Evolutionary conservation across 2,329 filamentous ascomycete species (phyloP).

Genomic region (Cordyceps sp.): DNA sequence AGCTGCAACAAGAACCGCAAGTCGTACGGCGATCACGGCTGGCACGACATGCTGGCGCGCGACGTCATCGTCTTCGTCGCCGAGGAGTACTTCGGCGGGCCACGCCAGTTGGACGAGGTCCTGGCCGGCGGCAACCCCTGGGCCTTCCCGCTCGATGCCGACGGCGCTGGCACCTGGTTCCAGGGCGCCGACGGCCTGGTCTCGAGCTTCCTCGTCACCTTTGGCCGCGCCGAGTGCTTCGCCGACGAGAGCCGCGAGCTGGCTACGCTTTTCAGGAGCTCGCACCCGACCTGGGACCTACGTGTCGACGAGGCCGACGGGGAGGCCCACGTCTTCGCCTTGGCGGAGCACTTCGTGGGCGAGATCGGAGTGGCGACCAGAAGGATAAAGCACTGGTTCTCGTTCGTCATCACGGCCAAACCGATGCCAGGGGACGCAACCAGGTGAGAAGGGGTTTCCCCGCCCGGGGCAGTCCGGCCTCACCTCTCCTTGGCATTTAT

Average conservation of each 20-base stretch:
- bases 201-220: constrained; percentile 14
- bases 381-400: constrained; percentile 16
- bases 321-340: constrained; percentile 17
- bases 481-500: too few species aligned
- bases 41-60: constrained; percentile 16
- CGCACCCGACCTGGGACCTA: constrained; percentile 8
- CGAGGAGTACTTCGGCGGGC: constrained; percentile 4
- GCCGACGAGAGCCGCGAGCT: constrained; percentile 9
- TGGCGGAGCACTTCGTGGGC: constrained; percentile 11
- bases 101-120: constrained; percentile 4
- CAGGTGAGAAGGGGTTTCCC: too few species aligned
- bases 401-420: too few species aligned
- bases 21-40: constrained; percentile 11
- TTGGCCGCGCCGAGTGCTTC: constrained; percentile 15
- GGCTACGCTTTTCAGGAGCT: constrained; percentile 1
- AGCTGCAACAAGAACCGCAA: constrained; percentile 5
- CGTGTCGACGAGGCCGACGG: constrained; percentile 11
- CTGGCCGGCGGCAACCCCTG: constrained; percentile 5
- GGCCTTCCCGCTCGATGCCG: constrained; percentile 13
- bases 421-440: too few species aligned
- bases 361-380: constrained; percentile 11
- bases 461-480: too few species aligned
- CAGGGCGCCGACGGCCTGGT: constrained; percentile 8
- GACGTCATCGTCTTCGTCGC: constrained; percentile 3
- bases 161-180: constrained; percentile 10